Evolutionary conservation across 1,284 basidiomycete species (phyloP).

Genomic region (Fomitopsis palustris): DNA sequence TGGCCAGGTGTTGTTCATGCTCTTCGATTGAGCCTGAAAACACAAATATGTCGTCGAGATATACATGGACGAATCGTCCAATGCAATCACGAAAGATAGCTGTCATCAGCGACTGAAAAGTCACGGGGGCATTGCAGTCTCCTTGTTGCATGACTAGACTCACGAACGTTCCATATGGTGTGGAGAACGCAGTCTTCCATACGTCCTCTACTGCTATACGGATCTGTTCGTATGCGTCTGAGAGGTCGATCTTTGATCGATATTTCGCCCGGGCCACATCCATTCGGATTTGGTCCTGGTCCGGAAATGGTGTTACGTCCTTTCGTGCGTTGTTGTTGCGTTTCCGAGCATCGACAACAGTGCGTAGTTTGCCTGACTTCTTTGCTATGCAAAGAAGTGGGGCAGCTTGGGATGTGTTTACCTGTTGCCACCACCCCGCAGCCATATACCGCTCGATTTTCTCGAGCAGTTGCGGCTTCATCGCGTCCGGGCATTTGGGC

Average conservation of each 20-base stretch:
- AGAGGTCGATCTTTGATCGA: no score
- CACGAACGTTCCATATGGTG: no score
- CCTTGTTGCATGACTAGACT: no score
- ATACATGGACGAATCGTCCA: slow-evolving; percentile 26
- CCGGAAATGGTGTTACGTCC: slow-evolving; percentile 27
- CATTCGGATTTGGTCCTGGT: no score
- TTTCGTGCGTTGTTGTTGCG: slow-evolving; percentile 28
- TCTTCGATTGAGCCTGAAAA: slow-evolving; percentile 24
- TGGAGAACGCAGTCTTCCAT: slow-evolving; percentile 5
- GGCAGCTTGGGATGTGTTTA: no score
- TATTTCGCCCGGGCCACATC: no score
- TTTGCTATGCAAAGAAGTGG: no score
- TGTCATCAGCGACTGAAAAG: slow-evolving; percentile 31
- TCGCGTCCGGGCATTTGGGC: slow-evolving; percentile 19
- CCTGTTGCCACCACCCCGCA: no score
- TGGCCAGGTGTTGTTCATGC: slow-evolving; percentile 25
- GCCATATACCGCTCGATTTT: slow-evolving; percentile 22
- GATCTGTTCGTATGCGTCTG: slow-evolving; percentile 25
- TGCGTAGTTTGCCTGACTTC: slow-evolving; percentile 11
- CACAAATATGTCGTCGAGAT: slow-evolving; percentile 34
- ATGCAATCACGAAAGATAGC: slow-evolving; percentile 28
- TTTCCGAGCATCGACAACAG: slow-evolving; percentile 15
- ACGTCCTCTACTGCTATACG: slow-evolving; percentile 7
- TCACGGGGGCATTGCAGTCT: no score
- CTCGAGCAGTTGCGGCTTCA: slow-evolving; percentile 12